phyloP scores from a whole-genome alignment of 805 yeast species.

The Millerozyma miso region DNA sequence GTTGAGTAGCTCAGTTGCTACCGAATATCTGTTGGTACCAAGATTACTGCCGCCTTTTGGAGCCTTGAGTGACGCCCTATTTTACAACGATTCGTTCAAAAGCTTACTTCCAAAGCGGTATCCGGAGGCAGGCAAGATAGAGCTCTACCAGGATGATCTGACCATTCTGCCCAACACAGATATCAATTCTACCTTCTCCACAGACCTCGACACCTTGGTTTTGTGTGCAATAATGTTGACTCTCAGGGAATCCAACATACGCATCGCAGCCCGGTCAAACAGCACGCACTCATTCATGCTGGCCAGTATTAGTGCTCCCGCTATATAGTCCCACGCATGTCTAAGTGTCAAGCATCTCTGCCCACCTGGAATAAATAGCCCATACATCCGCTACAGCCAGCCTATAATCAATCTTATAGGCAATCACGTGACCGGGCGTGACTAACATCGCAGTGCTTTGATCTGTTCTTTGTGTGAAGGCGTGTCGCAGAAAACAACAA shows the following conservation, averaged over 20 bases:
- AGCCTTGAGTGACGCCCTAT: slow-evolving; percentile 23
- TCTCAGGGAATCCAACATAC: slow-evolving; percentile 28
- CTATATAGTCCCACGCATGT: not conserved
- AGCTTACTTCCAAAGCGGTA: slow-evolving; percentile 30
- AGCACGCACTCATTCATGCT: not conserved
- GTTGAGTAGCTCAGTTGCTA: slow-evolving; percentile 1
- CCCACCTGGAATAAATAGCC: too few species aligned
- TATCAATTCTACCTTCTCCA: slow-evolving; percentile 25
- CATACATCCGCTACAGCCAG: too few species aligned
- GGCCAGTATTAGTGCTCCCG: not conserved
- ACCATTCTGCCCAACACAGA: not conserved
- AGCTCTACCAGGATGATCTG: slow-evolving; percentile 28
- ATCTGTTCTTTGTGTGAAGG: too few species aligned
- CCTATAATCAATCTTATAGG: too few species aligned
- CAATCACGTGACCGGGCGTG: too few species aligned
- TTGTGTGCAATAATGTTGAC: slow-evolving; percentile 26
- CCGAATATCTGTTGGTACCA: slow-evolving; percentile 14
- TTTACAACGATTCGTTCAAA: slow-evolving; percentile 16
- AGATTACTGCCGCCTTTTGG: slow-evolving; percentile 38
- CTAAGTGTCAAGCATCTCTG: too few species aligned
- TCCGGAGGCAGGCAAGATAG: slow-evolving; percentile 31
- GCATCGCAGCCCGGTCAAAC: slow-evolving; percentile 10
- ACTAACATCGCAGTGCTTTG: too few species aligned
- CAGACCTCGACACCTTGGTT: slow-evolving; percentile 29
- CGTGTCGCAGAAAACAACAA: too few species aligned